Base-by-base conservation (phyloP, 345 rosid species). In the Murraya paniculata region DNA sequence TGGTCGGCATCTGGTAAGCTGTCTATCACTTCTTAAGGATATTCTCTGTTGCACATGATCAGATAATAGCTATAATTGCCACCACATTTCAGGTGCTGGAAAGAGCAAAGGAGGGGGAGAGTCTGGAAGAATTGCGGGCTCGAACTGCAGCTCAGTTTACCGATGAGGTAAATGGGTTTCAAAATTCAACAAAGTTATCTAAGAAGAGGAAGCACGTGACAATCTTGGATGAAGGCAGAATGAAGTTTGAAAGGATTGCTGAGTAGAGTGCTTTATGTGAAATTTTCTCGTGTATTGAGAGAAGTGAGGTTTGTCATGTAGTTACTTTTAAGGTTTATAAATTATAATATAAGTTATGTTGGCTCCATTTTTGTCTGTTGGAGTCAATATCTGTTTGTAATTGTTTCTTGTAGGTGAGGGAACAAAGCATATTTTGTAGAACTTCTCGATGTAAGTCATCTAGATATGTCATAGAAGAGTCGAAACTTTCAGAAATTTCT, bases 61-160 rank as follows among this genome's bases (percentile, higher is more conserved):
- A 25, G 59, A 64, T 13, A 31, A 27, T 4, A 11, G n/a, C 38
- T 55, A 9, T 66, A 27, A 65, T 64, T 35, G 18, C 16, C 2
- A 24, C 39, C 60, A n/a, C 48, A n/a, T 35, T 66, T 72, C 80
- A 96, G 98, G 91, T 94, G 72, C 78, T 93, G 55, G 97, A 92
- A 83, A 90, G 95, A 83, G 98, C 97, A 0, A 91, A 94, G 67
- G 98, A 96, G 87, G 95, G 95, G n/a, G 91, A 87, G 87, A 93
- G 86, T 83, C 80, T 94, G 86, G 97, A 94, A 85, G 94, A 90
- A 64, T 80, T 88, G 73, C 83, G 97, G 19, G 86, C 87, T 70
- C 88, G 97, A 79, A 92, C 95, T 24, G 91, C 93, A 56, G 93
- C 94, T 18, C 94, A 91, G 76, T 92, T 91, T 83, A 85, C 86